phyloP scores from a whole-genome alignment of 176 grass and related monocot genomes.

The Tillandsia fasciculata region DNA sequence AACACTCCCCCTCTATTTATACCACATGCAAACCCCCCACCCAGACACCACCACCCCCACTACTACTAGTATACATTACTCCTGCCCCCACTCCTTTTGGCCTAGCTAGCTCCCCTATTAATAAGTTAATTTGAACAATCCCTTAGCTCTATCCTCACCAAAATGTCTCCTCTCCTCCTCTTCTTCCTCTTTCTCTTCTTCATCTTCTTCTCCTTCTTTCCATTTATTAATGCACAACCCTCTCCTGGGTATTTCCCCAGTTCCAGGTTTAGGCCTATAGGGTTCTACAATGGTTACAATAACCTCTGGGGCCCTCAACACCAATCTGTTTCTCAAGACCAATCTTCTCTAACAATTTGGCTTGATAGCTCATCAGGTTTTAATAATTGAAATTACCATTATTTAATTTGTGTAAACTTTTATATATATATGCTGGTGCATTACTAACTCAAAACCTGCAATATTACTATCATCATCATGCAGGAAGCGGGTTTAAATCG shows the following conservation, averaged over 20 bases:
- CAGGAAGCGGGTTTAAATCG: conserved; percentile 84
- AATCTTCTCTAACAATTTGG: conserved; percentile 40
- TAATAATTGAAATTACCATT: neutral
- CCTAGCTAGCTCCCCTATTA: neutral
- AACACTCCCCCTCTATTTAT: neutral
- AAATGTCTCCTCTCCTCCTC: neutral
- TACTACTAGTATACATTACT: too few relatives aligned
- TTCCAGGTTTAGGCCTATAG: conserved; percentile 26
- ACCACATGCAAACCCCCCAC: neutral
- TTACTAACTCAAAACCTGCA: neutral
- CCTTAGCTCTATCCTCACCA: neutral
- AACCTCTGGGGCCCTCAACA: conserved; percentile 78
- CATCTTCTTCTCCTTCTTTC: conserved; percentile 14
- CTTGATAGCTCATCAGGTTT: conserved; percentile 55
- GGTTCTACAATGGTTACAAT: conserved; percentile 42
- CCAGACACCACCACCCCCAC: neutral
- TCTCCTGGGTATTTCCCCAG: conserved; percentile 79
- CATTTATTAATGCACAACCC: conserved; percentile 33
- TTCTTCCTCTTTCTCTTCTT: conserved; percentile 14
- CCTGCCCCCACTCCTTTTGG: neutral
- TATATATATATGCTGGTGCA: neutral
- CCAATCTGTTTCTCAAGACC: conserved; percentile 51
- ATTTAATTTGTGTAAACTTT: neutral
- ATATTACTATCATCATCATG: neutral
- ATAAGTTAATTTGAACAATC: neutral